Evolutionary conservation across 805 yeast species (phyloP).

Genomic region (Cyberlindnera mrakii): DNA sequence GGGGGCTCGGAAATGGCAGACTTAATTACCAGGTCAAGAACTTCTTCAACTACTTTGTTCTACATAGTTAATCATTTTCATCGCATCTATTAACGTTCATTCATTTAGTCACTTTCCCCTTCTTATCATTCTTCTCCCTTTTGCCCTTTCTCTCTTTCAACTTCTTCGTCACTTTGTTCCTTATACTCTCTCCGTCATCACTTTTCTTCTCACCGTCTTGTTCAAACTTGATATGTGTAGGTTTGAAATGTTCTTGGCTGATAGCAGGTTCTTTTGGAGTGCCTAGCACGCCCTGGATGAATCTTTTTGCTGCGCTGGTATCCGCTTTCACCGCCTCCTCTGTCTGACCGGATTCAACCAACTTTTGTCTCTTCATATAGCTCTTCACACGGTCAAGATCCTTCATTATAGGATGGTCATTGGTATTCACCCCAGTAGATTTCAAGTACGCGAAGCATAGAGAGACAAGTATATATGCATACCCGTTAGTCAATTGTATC

Average conservation of each 20-base stretch:
- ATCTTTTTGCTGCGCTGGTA: constrained; percentile 38
- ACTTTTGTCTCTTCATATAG: constrained; percentile 54
- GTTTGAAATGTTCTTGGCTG: constrained; percentile 44
- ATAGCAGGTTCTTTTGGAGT: constrained; percentile 44
- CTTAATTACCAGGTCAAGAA: no score
- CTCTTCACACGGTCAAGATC: constrained; percentile 62
- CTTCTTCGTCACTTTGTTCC: constrained; percentile 7
- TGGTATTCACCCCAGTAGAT: constrained; percentile 49
- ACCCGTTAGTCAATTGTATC: constrained; percentile 12
- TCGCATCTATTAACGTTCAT: constrained; percentile 1
- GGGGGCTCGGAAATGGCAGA: not conserved
- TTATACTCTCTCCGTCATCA: constrained; percentile 2
- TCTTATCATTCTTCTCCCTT: not conserved
- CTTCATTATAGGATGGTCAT: constrained; percentile 54
- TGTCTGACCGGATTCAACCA: constrained; percentile 16
- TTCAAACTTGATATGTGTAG: constrained; percentile 46
- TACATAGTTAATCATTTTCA: not conserved
- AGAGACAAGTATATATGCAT: constrained; percentile 42
- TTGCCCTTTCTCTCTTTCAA: constrained; percentile 3
- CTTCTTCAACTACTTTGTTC: no score
- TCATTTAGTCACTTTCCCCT: not conserved
- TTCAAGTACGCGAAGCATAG: constrained; percentile 55
- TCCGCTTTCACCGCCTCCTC: constrained; percentile 22
- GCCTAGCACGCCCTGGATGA: constrained; percentile 38
- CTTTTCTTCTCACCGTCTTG: constrained; percentile 17